Conservation (phyloP, 495 filamentous ascomycete genomes). For the Paragyromitra xinjiangensis region DNA sequence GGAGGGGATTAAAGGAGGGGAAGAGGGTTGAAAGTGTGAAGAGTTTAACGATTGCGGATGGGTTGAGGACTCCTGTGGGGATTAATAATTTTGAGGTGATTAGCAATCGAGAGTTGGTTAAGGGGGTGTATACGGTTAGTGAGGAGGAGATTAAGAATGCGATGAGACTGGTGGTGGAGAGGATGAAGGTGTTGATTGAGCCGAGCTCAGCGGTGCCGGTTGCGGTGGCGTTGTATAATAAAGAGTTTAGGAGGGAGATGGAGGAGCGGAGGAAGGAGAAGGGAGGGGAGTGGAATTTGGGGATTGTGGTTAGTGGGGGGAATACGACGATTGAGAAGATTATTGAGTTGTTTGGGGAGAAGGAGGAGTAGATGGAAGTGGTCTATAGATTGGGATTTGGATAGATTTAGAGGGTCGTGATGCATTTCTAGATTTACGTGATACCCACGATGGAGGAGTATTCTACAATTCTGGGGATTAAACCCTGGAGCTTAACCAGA, state of each 20-base stretch:
- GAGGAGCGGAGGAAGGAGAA: slow-evolving; percentile 64
- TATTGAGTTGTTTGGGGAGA: slow-evolving; percentile 67
- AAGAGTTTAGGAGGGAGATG: slow-evolving; percentile 75
- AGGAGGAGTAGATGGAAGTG: slow-evolving; percentile 13
- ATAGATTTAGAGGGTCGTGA: not conserved
- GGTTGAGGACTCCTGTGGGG: slow-evolving; percentile 85
- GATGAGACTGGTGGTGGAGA: slow-evolving; percentile 80
- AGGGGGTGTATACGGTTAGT: slow-evolving; percentile 76
- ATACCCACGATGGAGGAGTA: not conserved
- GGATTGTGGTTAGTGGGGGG: slow-evolving; percentile 85
- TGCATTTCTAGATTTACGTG: slow-evolving; percentile 7
- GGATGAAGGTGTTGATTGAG: slow-evolving; percentile 92
- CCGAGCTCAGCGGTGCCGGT: slow-evolving; percentile 87
- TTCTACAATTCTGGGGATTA: slow-evolving; percentile 59
- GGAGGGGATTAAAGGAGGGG: slow-evolving; percentile 70
- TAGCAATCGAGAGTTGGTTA: slow-evolving; percentile 73
- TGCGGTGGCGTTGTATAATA: slow-evolving; percentile 83
- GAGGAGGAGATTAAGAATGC: slow-evolving; percentile 85
- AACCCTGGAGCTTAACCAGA: slow-evolving; percentile 89
- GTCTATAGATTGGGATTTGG: not conserved
- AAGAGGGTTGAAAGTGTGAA: slow-evolving; percentile 71
- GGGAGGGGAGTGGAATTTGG: slow-evolving; percentile 69
- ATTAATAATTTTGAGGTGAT: slow-evolving; percentile 81
- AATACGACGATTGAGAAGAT: slow-evolving; percentile 88
- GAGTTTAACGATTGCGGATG: slow-evolving; percentile 87